phyloP scores from a whole-genome alignment of 371 early-diverging fungal species.

The Lichtheimia hyalospora region DNA sequence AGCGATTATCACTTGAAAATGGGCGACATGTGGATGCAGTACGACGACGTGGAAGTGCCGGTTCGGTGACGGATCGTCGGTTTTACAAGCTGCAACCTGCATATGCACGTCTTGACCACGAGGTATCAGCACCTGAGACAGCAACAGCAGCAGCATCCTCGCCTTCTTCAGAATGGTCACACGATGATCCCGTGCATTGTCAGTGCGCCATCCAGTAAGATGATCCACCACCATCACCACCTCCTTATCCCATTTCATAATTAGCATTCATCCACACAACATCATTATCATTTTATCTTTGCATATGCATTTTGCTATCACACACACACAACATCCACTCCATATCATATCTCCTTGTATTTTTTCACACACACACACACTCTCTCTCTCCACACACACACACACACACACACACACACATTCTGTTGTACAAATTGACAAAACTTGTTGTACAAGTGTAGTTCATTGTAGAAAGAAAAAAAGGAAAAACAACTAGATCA shows the following conservation, averaged over 20 bases:
- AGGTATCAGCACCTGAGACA: not conserved
- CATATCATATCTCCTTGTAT: constrained; percentile 1
- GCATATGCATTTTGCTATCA: too few species aligned
- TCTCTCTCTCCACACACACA: too few species aligned
- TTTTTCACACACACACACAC: not conserved
- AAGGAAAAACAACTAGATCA: too few species aligned
- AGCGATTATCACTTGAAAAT: constrained; percentile 18
- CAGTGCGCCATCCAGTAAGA: constrained; percentile 37
- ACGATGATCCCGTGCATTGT: constrained; percentile 33
- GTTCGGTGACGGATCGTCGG: constrained; percentile 4
- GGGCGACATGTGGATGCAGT: not conserved
- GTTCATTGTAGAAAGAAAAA: not conserved
- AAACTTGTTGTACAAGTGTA: constrained; percentile 6
- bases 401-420: constrained; percentile 4
- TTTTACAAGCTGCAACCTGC: constrained; percentile 2
- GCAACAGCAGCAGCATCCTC: not conserved
- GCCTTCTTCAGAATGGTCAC: constrained; percentile 4
- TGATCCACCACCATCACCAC: not conserved
- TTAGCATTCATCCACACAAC: not conserved
- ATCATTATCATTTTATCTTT: not conserved
- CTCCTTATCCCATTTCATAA: not conserved
- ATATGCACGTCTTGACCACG: constrained; percentile 10
- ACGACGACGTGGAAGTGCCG: constrained; percentile 12
- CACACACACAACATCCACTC: too few species aligned
- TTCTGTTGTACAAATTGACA: constrained; percentile 6